Conservation (phyloP, 2,329 filamentous ascomycete genomes). For the Knufia fluminis region DNA sequence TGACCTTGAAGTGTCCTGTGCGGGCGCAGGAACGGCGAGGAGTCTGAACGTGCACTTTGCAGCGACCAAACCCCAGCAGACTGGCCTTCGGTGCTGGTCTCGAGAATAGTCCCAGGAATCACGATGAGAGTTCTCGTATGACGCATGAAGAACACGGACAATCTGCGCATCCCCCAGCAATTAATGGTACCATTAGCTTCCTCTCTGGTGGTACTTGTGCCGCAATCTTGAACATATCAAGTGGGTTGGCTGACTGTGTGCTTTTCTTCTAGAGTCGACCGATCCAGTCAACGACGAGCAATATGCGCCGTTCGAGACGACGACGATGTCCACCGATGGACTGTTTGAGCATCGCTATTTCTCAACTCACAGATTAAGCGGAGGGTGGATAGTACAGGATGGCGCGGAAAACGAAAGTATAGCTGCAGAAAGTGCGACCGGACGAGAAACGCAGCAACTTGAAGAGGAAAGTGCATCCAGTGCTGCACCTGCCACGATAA, state of each 20-base stretch:
- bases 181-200: constrained; percentile 6
- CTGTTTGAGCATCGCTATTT: constrained; percentile 1
- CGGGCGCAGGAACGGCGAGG: constrained; percentile 4
- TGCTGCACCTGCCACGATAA: background rate
- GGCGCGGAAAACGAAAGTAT: background rate
- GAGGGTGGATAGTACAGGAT: constrained; percentile 6
- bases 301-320: constrained; percentile 8
- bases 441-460: background rate
- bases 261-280: constrained; percentile 1
- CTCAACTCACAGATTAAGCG: constrained; percentile 6
- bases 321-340: constrained; percentile 11
- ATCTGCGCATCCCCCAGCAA: constrained; percentile 6
- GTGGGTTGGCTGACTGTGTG: constrained; percentile 2
- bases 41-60: background rate
- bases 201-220: background rate
- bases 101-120: background rate
- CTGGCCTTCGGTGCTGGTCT: constrained; percentile 8
- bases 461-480: background rate
- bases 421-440: background rate
- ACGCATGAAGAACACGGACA: constrained; percentile 6
- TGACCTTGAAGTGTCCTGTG: constrained; percentile 1
- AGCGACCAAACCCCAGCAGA: constrained; percentile 4
- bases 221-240: background rate
- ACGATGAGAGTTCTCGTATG: constrained; percentile 11
- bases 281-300: constrained; percentile 2